phyloP scores from a whole-genome alignment of 2,329 filamentous ascomycete species.

The Penicillium sumatraense region DNA sequence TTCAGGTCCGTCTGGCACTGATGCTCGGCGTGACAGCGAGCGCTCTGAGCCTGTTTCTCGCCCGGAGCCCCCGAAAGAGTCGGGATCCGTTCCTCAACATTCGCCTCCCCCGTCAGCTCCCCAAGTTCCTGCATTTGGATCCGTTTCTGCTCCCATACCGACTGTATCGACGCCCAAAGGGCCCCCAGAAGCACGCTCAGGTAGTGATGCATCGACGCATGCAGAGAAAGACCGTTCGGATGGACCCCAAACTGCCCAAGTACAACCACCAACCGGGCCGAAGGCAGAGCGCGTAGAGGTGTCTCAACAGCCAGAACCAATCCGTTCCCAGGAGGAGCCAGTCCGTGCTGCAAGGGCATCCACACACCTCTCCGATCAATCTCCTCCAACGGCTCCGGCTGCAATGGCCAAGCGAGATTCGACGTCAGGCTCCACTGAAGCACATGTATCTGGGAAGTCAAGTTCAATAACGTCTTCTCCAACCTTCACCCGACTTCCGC shows the following conservation, averaged over 20 bases:
- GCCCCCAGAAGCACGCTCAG: slow-evolving; percentile 16
- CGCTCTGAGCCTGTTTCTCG: slow-evolving; percentile 33
- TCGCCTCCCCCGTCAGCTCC: slow-evolving; percentile 37
- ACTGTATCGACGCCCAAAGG: slow-evolving; percentile 27
- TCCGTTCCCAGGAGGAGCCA: slow-evolving; percentile 30
- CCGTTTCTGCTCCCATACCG: slow-evolving; percentile 36
- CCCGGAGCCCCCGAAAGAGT: slow-evolving; percentile 33
- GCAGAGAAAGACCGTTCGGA: slow-evolving; percentile 33
- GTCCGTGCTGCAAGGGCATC: slow-evolving; percentile 30
- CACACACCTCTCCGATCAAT: slow-evolving; percentile 33
- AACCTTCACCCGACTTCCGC: slow-evolving; percentile 27
- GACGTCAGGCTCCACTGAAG: slow-evolving; percentile 22
- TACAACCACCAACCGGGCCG: slow-evolving; percentile 49
- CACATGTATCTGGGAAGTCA: slow-evolving; percentile 23
- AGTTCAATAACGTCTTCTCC: slow-evolving; percentile 30
- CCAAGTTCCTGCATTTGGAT: slow-evolving; percentile 50
- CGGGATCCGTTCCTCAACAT: background rate
- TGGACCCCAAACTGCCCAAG: slow-evolving; percentile 21
- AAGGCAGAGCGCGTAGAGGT: slow-evolving; percentile 45
- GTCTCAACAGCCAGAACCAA: slow-evolving; percentile 25
- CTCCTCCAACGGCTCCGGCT: slow-evolving; percentile 43
- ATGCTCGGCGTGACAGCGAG: slow-evolving; percentile 38
- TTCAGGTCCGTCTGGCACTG: slow-evolving; percentile 21
- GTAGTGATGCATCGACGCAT: slow-evolving; percentile 9
- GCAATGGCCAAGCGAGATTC: slow-evolving; percentile 37